Evolutionary conservation across 1,139 yeast species (phyloP).

Genomic region (Meyerozyma guilliermondii): DNA sequence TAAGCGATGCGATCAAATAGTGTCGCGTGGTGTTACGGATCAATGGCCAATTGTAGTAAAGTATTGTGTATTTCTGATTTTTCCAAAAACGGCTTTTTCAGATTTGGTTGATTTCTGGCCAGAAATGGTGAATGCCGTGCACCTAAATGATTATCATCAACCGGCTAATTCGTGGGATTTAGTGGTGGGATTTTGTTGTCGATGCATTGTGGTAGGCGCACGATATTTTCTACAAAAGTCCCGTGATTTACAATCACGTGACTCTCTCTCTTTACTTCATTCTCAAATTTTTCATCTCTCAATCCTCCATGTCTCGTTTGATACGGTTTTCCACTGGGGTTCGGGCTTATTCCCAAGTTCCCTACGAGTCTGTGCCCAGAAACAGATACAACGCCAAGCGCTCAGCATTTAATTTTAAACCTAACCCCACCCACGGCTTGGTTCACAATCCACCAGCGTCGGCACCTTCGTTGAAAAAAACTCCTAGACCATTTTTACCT

Average conservation of each 20-base stretch:
- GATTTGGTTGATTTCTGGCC: too few species aligned
- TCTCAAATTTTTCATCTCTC: neutral
- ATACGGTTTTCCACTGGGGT: neutral
- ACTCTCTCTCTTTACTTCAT: neutral
- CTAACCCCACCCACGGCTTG: constrained; percentile 34
- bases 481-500: constrained; percentile 76
- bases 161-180: too few species aligned
- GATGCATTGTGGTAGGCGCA: neutral
- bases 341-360: constrained; percentile 11
- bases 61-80: too few species aligned
- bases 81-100: too few species aligned
- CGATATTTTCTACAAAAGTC: neutral
- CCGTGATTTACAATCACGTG: neutral
- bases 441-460: constrained; percentile 35
- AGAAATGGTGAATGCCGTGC: too few species aligned
- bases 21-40: too few species aligned
- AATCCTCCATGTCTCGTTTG: neutral
- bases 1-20: neutral
- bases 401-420: constrained; percentile 42
- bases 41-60: too few species aligned
- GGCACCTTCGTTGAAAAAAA: constrained; percentile 29
- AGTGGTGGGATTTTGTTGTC: too few species aligned
- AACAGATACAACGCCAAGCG: constrained; percentile 35
- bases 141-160: too few species aligned
- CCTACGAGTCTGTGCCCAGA: constrained; percentile 32